phyloP scores from a whole-genome alignment of 2,329 filamentous ascomycete genomes.

The Colletotrichum liriopes region DNA sequence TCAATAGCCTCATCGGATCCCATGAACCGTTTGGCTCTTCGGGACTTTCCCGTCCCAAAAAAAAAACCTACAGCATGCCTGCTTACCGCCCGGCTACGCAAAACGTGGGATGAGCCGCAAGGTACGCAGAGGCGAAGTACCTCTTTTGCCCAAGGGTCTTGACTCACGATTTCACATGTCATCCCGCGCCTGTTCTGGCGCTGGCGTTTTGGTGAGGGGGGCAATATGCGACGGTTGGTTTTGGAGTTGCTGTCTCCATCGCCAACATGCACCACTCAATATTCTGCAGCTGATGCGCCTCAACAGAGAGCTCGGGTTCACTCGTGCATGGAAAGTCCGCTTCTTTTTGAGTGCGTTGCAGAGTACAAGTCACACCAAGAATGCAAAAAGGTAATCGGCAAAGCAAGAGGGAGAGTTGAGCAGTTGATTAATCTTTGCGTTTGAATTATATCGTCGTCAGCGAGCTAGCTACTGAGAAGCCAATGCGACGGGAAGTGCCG shows the following conservation, averaged over 20 bases:
- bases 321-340: background rate
- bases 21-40: background rate
- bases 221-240: background rate
- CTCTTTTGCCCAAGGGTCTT: background rate
- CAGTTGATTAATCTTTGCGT: background rate
- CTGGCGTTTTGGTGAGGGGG: constrained; percentile 5
- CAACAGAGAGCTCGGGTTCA: background rate
- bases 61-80: background rate
- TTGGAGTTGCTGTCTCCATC: background rate
- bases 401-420: no score
- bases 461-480: constrained; percentile 33
- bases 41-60: constrained; percentile 11
- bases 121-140: background rate
- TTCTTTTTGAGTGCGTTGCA: background rate
- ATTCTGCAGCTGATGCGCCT: constrained; percentile 9
- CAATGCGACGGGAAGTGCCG: constrained; percentile 7
- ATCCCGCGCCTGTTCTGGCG: background rate
- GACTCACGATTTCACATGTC: constrained; percentile 26
- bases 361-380: background rate
- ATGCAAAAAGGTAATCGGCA: background rate
- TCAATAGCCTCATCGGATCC: constrained; percentile 3
- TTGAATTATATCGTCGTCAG: background rate
- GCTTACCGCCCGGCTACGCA: background rate
- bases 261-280: no score
- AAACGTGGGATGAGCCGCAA: constrained; percentile 34